Evolutionary conservation across 2,329 filamentous ascomycete species (phyloP), one percentile per base, ranked within the genome.

Genomic region (Bipolaris victoriae): DNA sequence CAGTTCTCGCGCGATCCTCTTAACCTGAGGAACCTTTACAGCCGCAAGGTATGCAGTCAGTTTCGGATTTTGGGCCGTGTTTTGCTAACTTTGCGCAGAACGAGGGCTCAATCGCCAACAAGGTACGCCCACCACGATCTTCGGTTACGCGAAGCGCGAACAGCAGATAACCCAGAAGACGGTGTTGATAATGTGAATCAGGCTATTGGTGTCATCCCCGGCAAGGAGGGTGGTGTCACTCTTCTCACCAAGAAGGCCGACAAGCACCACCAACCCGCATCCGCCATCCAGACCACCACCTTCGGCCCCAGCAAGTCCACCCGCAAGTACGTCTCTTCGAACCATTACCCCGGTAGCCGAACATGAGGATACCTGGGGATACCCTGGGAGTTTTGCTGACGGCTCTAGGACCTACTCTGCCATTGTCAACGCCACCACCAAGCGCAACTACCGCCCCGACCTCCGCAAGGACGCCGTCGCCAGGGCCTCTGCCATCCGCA

Each of bases 1-100:
- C 90, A 91, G 82, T 92, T 99, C 86, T 98, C 94, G 72, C 90
- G 90, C 73, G 94, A 98, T 79, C 91, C 93, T 74, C 83, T 97
- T 71, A 99, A 98, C 88, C 82, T 98, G 81, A 85, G 83, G 80
- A 98, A 97, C 89, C 84, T 89, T 82, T 90, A 96, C 85, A 88
- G 86, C 73, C 90, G 91, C 84, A 98, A 96, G 89, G 91, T 95
- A 81, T 66, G 78, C 43, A 41, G 20, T 15, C 10, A 11, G 37
- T 45, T 5, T 24, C 33, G 24, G 5, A 55, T 55, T 52, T 52
- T 48, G 57, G 35, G 22, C 16, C 15, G 36, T 16, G 58, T 11
- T 63, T 59, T 20, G 52, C 73, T 76, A 68, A 75, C 54, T 46
- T 41, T 56, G 39, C 49, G 51, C 77, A 96, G 91, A 87, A 97